phyloP scores from a whole-genome alignment of 139 green algal genomes.

The Closterium sp. region DNA sequence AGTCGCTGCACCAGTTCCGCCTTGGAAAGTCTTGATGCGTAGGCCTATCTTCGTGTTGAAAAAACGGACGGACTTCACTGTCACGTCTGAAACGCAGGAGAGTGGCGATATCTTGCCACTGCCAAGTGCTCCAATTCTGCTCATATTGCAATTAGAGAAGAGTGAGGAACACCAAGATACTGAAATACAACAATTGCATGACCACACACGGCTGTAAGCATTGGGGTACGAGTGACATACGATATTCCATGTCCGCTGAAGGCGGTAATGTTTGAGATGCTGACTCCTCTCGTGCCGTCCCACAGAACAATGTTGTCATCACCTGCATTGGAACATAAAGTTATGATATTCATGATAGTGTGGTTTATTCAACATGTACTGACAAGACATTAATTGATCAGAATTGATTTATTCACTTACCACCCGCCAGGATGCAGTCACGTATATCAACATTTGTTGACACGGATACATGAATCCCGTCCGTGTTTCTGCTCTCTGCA shows the following conservation, averaged over 20 bases:
- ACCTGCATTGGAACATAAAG: neutral
- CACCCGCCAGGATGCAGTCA: neutral
- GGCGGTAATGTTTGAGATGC: neutral
- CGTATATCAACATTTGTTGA: neutral
- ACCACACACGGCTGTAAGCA: neutral
- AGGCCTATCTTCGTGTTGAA: neutral
- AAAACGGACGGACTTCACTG: neutral
- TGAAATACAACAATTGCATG: neutral
- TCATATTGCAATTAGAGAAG: neutral
- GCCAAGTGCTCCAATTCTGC: neutral
- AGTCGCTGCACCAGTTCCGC: neutral
- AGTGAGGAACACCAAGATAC: neutral
- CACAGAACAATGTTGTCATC: slow-evolving; percentile 6
- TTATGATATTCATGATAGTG: neutral
- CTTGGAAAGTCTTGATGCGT: slow-evolving; percentile 2
- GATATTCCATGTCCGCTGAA: neutral
- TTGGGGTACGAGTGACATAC: neutral
- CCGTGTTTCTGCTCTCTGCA: slow-evolving; percentile 1
- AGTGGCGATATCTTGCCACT: neutral
- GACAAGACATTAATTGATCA: neutral
- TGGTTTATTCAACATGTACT: neutral
- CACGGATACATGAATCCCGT: slow-evolving; percentile 2
- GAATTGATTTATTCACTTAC: neutral
- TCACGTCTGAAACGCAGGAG: neutral
- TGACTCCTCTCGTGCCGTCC: neutral